Conservation (phyloP, 2,329 filamentous ascomycete genomes). For the Orbilia blumenaviensis region DNA sequence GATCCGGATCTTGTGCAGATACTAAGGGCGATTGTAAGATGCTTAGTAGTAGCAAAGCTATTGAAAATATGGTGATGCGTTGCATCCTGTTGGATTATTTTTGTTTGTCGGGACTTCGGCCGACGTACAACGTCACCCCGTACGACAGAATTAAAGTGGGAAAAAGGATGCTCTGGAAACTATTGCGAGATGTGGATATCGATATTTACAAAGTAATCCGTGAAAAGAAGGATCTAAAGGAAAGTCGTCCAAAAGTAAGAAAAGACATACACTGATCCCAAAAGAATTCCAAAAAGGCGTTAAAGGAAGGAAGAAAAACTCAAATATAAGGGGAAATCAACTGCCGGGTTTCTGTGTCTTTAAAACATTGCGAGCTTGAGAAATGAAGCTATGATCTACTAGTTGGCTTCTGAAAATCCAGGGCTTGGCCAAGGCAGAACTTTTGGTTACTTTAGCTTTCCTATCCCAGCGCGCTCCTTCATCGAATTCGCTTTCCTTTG, state of each 20-base stretch:
- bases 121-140: not conserved
- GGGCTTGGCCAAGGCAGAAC: constrained; percentile 14
- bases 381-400: constrained; percentile 24
- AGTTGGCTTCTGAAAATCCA: constrained; percentile 8
- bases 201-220: constrained; percentile 6
- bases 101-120: not conserved
- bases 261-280: not conserved
- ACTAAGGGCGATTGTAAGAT: not conserved
- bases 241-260: not conserved
- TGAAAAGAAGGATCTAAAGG: constrained; percentile 10
- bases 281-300: not conserved
- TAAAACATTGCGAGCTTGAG: constrained; percentile 31
- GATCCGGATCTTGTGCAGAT: constrained; percentile 24
- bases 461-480: not conserved
- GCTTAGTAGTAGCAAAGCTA: constrained; percentile 14
- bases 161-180: not conserved
- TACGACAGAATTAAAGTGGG: not conserved
- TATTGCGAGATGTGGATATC: not conserved
- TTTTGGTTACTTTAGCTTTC: not conserved
- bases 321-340: constrained; percentile 3
- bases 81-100: constrained; percentile 41
- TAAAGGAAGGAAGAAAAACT: not conserved
- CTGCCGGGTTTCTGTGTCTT: constrained; percentile 8
- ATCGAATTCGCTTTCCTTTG: not conserved
- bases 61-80: constrained; percentile 38